Conservation (phyloP, 2,329 filamentous ascomycete species). For the Xylaria sp. region DNA sequence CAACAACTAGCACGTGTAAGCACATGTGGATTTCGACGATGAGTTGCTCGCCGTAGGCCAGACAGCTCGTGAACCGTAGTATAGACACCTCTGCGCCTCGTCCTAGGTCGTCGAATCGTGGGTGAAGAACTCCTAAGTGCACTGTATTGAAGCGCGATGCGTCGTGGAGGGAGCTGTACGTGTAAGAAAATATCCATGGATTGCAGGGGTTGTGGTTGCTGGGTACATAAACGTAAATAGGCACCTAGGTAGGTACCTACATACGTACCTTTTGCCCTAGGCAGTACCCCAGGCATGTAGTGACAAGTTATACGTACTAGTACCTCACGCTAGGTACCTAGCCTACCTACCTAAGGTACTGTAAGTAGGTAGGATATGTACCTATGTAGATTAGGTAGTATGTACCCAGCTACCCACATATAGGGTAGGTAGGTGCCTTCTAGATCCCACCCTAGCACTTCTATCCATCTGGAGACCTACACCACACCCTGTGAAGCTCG, state of each 20-base stretch:
- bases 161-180: not conserved
- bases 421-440: not conserved
- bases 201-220: conserved; percentile 36
- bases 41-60: not conserved
- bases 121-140: conserved; percentile 15
- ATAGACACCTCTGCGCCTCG: not conserved
- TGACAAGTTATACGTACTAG: too few relatives aligned
- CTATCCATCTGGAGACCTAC: too few relatives aligned
- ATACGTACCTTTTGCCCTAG: not conserved
- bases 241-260: too few relatives aligned
- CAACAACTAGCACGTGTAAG: conserved; percentile 7
- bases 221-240: too few relatives aligned
- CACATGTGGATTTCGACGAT: conserved; percentile 2
- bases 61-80: not conserved
- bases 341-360: too few relatives aligned
- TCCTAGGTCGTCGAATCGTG: conserved; percentile 3
- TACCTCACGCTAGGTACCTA: too few relatives aligned
- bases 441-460: too few relatives aligned
- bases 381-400: conserved; percentile 1
- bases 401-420: not conserved
- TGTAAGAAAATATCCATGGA: conserved; percentile 33
- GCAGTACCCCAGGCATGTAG: too few relatives aligned
- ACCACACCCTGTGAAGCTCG: not conserved
- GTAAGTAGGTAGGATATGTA: too few relatives aligned
- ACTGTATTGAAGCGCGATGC: conserved; percentile 10